Evolutionary conservation across 2,329 filamentous ascomycete genomes (phyloP).

Genomic region (Graphilbum sp.): DNA sequence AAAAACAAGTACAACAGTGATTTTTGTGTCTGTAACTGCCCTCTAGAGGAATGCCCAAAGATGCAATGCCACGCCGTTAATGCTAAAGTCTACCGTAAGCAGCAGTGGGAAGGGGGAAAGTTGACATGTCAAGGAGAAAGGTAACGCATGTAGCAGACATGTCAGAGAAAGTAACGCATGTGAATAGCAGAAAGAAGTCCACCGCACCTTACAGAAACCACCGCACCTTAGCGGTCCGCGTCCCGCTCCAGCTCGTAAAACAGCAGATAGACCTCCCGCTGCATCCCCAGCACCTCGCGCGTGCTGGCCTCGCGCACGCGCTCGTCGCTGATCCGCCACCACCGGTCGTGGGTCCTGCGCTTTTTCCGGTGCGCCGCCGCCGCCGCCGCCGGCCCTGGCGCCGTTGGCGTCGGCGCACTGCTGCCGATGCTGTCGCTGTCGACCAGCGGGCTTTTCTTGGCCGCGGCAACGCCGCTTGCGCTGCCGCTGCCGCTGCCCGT

Average conservation of each 20-base stretch:
- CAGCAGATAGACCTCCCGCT: slow-evolving; percentile 85
- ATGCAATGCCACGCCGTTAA: no score
- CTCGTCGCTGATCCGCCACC: slow-evolving; percentile 98
- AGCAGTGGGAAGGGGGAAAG: no score
- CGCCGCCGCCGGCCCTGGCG: slow-evolving; percentile 1
- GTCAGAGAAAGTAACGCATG: no score
- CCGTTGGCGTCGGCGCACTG: no score
- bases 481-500: slow-evolving; percentile 14
- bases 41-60: no score
- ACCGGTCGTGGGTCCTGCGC: slow-evolving; percentile 53
- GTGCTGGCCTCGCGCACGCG: slow-evolving; percentile 93
- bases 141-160: no score
- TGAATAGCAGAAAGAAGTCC: not conserved
- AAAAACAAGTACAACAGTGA: no score
- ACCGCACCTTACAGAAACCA: no score
- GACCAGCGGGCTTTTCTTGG: slow-evolving; percentile 11
- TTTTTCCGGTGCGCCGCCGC: slow-evolving; percentile 16
- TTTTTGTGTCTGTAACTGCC: no score
- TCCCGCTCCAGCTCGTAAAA: slow-evolving; percentile 76
- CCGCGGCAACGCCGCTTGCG: not conserved
- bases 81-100: no score
- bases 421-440: slow-evolving; percentile 1
- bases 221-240: not conserved
- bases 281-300: slow-evolving; percentile 78
- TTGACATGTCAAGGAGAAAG: no score